phyloP scores from a whole-genome alignment of 192 early-diverging fungal genomes.

The Podila minutissima region DNA sequence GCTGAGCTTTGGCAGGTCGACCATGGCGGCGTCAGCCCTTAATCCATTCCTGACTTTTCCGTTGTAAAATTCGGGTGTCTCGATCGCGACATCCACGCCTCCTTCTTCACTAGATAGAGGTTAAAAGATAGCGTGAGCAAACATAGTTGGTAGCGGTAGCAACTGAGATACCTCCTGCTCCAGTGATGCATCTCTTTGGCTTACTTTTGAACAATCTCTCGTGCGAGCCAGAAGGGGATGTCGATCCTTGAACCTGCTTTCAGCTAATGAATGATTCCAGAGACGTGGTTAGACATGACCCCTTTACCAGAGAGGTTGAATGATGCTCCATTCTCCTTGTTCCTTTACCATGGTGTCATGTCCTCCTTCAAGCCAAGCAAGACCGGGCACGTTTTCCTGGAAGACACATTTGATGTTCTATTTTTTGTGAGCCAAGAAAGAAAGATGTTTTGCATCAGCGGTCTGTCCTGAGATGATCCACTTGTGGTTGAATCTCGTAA shows the following conservation, averaged over 20 bases:
- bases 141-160: background rate
- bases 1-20: constrained; percentile 3
- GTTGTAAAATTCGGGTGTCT: background rate
- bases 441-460: background rate
- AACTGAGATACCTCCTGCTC: background rate
- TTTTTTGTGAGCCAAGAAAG: background rate
- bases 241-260: constrained; percentile 6
- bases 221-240: constrained; percentile 8
- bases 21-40: background rate
- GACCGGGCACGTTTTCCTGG: background rate
- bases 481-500: background rate
- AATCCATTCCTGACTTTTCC: constrained; percentile 5
- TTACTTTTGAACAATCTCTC: constrained; percentile 4
- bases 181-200: too few relatives aligned
- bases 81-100: constrained; percentile 3
- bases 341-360: background rate
- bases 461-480: too few relatives aligned
- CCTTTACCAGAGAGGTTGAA: too few relatives aligned
- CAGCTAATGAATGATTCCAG: background rate
- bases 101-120: background rate
- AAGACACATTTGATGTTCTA: constrained; percentile 6
- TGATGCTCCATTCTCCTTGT: too few relatives aligned
- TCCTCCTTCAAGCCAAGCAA: background rate
- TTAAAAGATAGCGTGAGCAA: background rate
- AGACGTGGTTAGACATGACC: too few relatives aligned